phyloP scores from a whole-genome alignment of 352 stramenopile genomes.

The Thalassiosira exigua region DNA sequence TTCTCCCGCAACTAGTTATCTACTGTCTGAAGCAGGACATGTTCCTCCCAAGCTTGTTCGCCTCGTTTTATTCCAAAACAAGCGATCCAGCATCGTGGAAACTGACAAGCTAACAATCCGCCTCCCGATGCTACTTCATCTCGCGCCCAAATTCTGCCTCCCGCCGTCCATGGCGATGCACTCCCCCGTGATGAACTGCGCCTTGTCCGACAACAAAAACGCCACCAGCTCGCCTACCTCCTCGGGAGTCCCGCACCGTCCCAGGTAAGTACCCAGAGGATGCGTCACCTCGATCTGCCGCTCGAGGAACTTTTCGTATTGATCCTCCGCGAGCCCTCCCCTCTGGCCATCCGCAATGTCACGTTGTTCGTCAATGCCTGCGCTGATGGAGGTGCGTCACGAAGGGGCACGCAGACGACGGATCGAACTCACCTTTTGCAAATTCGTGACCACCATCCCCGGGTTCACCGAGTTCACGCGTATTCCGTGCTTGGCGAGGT shows the following conservation, averaged over 20 bases:
- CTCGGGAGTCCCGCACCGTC: slow-evolving; percentile 60
- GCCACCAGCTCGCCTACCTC: slow-evolving; percentile 70
- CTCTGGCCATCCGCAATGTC: slow-evolving; percentile 14
- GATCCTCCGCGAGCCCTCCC: slow-evolving; percentile 59
- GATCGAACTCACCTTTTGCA: slow-evolving; percentile 62
- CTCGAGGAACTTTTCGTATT: slow-evolving; percentile 70
- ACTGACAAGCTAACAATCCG: slow-evolving; percentile 4
- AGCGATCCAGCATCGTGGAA: no score
- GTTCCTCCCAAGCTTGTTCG: no score
- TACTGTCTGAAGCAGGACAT: no score
- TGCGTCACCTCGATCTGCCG: slow-evolving; percentile 70
- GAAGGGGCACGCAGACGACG: neutral
- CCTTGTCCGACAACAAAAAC: slow-evolving; percentile 5
- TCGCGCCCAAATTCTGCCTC: slow-evolving; percentile 30
- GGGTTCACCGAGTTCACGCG: slow-evolving; percentile 78
- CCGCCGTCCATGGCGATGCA: slow-evolving; percentile 25
- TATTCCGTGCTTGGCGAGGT: slow-evolving; percentile 74
- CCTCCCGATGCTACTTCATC: neutral
- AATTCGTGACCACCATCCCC: slow-evolving; percentile 73
- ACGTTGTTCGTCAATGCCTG: no score
- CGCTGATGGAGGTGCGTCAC: neutral
- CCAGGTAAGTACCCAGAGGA: slow-evolving; percentile 59
- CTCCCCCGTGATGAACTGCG: slow-evolving; percentile 50
- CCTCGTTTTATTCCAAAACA: no score
- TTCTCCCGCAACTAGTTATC: no score